Evolutionary conservation across 768 basidiomycete species (phyloP), one percentile per base, ranked within the genome.

Genomic region (Cystofilobasidium ferigula): DNA sequence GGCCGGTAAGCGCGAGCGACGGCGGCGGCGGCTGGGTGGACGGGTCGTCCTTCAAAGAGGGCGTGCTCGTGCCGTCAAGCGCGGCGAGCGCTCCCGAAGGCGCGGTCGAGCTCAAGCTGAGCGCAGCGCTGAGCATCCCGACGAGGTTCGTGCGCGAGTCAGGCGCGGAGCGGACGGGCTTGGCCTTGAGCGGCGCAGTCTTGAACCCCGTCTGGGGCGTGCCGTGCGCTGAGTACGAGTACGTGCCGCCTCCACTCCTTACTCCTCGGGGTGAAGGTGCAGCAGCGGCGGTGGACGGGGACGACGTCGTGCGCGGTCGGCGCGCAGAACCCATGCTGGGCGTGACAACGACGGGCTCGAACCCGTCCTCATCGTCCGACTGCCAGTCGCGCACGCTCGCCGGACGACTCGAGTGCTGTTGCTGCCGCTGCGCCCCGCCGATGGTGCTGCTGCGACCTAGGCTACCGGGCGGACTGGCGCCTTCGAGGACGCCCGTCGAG

Each of bases 141-240:
- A 51, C 51, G 53, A 63, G 62, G 56, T 63, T 63, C 36, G 53
- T n/a, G 6, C 62, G 51, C 56, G 62, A 63, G 56, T 53, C 53
- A n/a, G 62, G 62, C 38, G 62, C 62, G 12, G 62, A 63, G 22
- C 53, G 51, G 10, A 54, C 43, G 38, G 62, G n/a, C 54, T 57
- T 56, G 22, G 30, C 57, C 34, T 38, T 43, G 1, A 38, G 28
- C 13, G 47, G 48, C 7, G 51, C 45, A 36, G 48, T 38, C 8
- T 22, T 18, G 48, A 62, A 53, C 4, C 20, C 30, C 42, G 45
- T 7, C 43, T 8, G 16, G 45, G 32, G 22, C n/a, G n/a, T n/a
- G n/a, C n/a, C n/a, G n/a, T n/a, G n/a, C n/a, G n/a, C n/a, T n/a
- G n/a, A n/a, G n/a, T n/a, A n/a, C n/a, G n/a, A n/a, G n/a, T n/a